These are phyloP conservation scores for Rubus parviflorus DNA, from an alignment of 306 rosid genomes.

Conservation along the genomic window DNA sequence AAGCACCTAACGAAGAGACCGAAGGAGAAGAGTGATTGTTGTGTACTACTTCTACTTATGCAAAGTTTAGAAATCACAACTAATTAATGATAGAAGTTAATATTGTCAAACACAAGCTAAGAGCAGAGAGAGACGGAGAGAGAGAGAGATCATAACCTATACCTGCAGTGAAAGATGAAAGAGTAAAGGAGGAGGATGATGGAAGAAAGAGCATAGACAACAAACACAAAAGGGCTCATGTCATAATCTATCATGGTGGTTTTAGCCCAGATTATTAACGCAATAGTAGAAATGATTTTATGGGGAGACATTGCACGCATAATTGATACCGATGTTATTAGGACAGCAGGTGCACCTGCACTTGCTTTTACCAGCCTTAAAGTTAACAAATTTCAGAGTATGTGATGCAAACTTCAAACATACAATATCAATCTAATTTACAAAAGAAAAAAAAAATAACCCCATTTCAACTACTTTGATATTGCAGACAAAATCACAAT, in stretches of 20 bases:
- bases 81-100: neutral
- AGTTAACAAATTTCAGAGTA: too few species aligned
- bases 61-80: neutral
- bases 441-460: too few species aligned
- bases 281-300: too few species aligned
- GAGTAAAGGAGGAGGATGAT: conserved; percentile 54
- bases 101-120: neutral
- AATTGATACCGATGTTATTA: too few species aligned
- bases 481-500: too few species aligned
- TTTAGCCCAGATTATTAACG: conserved; percentile 62
- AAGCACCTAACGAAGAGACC: conserved; percentile 55
- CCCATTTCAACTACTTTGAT: too few species aligned
- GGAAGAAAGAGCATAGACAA: conserved; percentile 58
- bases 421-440: too few species aligned
- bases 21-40: conserved; percentile 47
- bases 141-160: conserved; percentile 39
- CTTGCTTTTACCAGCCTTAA: too few species aligned
- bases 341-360: too few species aligned
- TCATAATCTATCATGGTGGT: conserved; percentile 59
- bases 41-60: conserved; percentile 27
- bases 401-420: too few species aligned
- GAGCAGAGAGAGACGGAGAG: neutral
- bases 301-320: too few species aligned
- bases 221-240: conserved; percentile 68
- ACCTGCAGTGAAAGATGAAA: conserved; percentile 39